A percentile compares a stretch with the other conserved stretches of the same genome.
Evolutionary conservation across 2,329 filamentous ascomycete species (phyloP).

Genomic region (Pyrenochaeta sp.): DNA sequence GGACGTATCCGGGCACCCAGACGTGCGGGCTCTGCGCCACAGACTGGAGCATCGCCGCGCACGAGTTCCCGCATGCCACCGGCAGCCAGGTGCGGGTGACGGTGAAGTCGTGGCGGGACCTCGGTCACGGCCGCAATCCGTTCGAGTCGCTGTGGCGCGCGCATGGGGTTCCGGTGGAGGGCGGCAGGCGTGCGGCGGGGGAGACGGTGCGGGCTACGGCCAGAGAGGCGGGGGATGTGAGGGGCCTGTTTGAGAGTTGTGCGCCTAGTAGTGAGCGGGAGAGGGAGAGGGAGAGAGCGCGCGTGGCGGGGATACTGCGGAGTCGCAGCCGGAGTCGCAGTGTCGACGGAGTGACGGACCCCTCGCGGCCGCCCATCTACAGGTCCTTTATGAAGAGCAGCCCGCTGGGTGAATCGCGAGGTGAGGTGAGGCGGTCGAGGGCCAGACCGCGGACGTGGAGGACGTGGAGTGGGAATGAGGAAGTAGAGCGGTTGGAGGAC

Average conservation of each 20-base stretch:
- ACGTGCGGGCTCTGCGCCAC: conserved; percentile 34
- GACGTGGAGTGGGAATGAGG: conserved; percentile 21
- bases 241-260: conserved; percentile 25
- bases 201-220: conserved; percentile 10
- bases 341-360: too few relatives aligned
- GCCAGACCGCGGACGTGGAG: conserved; percentile 16
- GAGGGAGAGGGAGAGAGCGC: neutral
- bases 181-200: conserved; percentile 1
- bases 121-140: conserved; percentile 30
- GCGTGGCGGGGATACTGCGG: too few relatives aligned
- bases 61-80: conserved; percentile 9
- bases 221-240: conserved; percentile 22
- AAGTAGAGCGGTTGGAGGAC: conserved; percentile 9
- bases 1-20: conserved; percentile 23
- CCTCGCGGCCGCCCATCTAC: conserved; percentile 10
- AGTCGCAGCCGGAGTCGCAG: too few relatives aligned
- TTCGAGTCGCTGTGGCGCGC: conserved; percentile 38
- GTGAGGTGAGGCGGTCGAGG: conserved; percentile 15
- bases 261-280: neutral
- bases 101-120: conserved; percentile 34
- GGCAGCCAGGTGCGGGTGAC: conserved; percentile 21
- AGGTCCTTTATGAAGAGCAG: conserved; percentile 16
- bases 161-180: conserved; percentile 27
- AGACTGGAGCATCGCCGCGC: conserved; percentile 28
- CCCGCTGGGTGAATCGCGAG: neutral